Base-by-base conservation (phyloP, 1,284 basidiomycete genomes). In the Tilletiopsis washingtonensis region DNA sequence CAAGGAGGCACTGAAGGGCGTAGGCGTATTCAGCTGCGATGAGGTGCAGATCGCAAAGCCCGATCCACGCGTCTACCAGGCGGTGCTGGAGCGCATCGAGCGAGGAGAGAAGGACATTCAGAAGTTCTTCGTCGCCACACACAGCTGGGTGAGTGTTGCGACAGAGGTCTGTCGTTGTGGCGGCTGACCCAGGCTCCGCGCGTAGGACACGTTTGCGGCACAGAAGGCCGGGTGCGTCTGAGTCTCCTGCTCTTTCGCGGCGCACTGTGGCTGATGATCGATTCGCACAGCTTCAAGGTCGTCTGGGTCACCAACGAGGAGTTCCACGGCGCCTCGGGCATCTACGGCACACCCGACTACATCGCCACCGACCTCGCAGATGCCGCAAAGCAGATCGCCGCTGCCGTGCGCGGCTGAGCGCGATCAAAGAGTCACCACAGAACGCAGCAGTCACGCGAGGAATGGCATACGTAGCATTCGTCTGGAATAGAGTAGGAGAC, bases 231-330 rank as follows among this genome's bases (percentile, higher is more conserved):
- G 54, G 47, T 49, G 40, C 32, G n/a, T n/a, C n/a, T n/a, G n/a
- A n/a, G n/a, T n/a, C n/a, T n/a, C n/a, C n/a, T n/a, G n/a, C n/a
- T n/a, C n/a, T n/a, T n/a, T n/a, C n/a, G n/a, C n/a, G n/a, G n/a
- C n/a, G n/a, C n/a, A n/a, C n/a, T n/a, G n/a, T n/a, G n/a, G n/a
- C n/a, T n/a, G n/a, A n/a, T n/a, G n/a, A n/a, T n/a, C n/a, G n/a
- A n/a, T n/a, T n/a, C n/a, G 47, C 20, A 21, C 40, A 61, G 62
- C n/a, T 68, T 68, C 49, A 50, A 56, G 11, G 66, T 64, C 3
- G 59, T 57, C 4, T 68, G 65, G 65, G 61, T 68, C 7, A 52
- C 54, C 7, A 63, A 68, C 47, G 65, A 68, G 49, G 65, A 68
- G 41, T 59, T 59, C 43, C 57, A 56, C 43, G 48, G 47, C 2